A percentile compares a stretch with the other conserved stretches of the same genome.
These are phyloP conservation scores for Candida freyschussii DNA, from an alignment of 1,139 yeast genomes.

Conservation along the genomic window DNA sequence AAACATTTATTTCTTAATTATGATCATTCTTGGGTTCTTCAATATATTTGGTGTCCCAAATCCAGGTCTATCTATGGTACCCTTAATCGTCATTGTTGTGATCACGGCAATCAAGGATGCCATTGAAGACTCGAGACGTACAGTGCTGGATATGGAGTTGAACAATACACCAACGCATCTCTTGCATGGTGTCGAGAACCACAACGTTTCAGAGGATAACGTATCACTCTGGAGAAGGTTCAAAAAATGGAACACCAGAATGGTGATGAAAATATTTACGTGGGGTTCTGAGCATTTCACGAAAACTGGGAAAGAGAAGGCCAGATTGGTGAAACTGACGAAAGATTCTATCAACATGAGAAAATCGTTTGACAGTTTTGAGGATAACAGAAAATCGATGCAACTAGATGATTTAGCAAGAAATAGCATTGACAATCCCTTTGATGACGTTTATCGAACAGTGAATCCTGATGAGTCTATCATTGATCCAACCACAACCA, in stretches of 20 bases:
- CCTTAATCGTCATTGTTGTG: slow-evolving; percentile 84
- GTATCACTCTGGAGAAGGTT: slow-evolving; percentile 57
- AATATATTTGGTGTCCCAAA: slow-evolving; percentile 86
- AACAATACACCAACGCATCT: slow-evolving; percentile 84
- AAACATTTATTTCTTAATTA: slow-evolving; percentile 75
- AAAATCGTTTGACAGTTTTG: slow-evolving; percentile 26
- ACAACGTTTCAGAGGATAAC: slow-evolving; percentile 68
- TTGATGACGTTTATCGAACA: slow-evolving; percentile 17
- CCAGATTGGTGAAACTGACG: slow-evolving; percentile 19
- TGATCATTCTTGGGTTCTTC: slow-evolving; percentile 82
- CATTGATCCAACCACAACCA: slow-evolving; percentile 29
- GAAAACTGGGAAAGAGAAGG: slow-evolving; percentile 32
- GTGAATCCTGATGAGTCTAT: slow-evolving; percentile 19
- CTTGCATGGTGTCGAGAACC: slow-evolving; percentile 63
- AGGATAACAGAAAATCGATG: slow-evolving; percentile 22
- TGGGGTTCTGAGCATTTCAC: slow-evolving; percentile 33
- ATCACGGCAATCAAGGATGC: slow-evolving; percentile 93
- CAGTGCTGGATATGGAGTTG: slow-evolving; percentile 72
- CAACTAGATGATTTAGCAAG: slow-evolving; percentile 25
- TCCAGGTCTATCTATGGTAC: slow-evolving; percentile 90
- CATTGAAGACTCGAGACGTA: slow-evolving; percentile 86
- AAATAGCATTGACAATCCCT: slow-evolving; percentile 19
- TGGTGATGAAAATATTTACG: slow-evolving; percentile 26
- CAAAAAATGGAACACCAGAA: slow-evolving; percentile 46
- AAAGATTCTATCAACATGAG: slow-evolving; percentile 19